Evolutionary conservation across 805 yeast genomes (phyloP), one percentile per base, ranked within the genome.

Genomic region (Candida easanensis): DNA sequence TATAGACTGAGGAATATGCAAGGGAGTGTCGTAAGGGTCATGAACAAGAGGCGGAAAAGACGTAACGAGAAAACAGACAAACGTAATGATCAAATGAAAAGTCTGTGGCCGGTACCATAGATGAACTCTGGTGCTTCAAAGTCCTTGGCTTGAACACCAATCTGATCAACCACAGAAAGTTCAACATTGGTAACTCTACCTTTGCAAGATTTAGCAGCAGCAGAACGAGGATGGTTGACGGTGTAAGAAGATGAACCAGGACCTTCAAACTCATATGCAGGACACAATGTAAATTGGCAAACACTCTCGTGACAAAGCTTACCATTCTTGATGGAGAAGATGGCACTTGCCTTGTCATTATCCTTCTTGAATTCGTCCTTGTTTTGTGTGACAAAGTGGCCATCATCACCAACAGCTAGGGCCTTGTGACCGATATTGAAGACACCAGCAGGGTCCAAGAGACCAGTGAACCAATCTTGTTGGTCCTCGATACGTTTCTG

Each of bases 311-410:
- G 40, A 6, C 32, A 35, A 11, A 52, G 45, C 14, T 38, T 36
- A 4, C 54, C 62, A 23, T 51, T 55, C 17, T 43, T 44, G 19
- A 61, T 50, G 9, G 47, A 39, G 41, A 52, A 51, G 5, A 45
- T 41, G 3, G 44, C 26, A 1, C 20, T 39, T 14, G 34, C 17
- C 25, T 21, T 39, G 20, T 14, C 14, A 3, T 47, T 36, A 22
- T 28, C 28, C 5, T 20, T 17, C n/a, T 11, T 14, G 2, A 25
- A 33, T 17, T 5, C 4, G 5, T n/a, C 11, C 18, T 19, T 20
- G 13, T 15, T 17, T 9, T 28, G 15, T 6, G 25, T 30, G 31
- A 17, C 21, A 15, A 27, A 19, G 10, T 17, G 19, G n/a, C 36
- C 39, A 3, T 33, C 26, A 5, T 28, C 27, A 10, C 26, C 39